Evolutionary conservation across 75 land plant genomes (phyloP), one percentile per base, ranked within the genome.

Genomic region (Pinus taeda): DNA sequence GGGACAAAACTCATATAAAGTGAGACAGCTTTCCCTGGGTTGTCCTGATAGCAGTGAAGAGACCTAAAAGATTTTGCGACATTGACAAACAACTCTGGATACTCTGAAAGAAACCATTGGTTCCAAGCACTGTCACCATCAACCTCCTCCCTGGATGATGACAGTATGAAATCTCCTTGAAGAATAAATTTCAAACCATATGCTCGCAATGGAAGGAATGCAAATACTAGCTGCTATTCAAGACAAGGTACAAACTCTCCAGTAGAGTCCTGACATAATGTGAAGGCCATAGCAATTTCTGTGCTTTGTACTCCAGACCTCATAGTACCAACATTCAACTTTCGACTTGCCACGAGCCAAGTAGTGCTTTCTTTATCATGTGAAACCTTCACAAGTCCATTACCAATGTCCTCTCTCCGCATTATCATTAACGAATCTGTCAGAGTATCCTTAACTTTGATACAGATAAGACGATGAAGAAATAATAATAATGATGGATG

Each of bases 181-280:
- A 96, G 83, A 79, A 96, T 92, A 79, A 93, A 96, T 75, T 90
- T 94, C 74, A 96, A 74, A 20, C 97, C 98, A 85, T 96, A 96
- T 21, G 89, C 83, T 74, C 98, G 80, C 59, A 96, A 73, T 60
- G 98, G 97, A 75, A 96, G 94, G 77, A 93, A 96, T 37, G 98
- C 87, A 90, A 96, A 96, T 45, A 92, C 97, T 80, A 93, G 98
- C 64, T 96, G 94, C 21, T 81, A 91, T 69, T 78, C 80, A 11
- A 89, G 67, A 74, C 65, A 61, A 21, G 97, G 88, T 63, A 56
- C 74, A 57, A 80, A 92, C 3, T 71, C 84, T 60, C 94, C 91
- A 71, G 82, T 70, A 21, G 71, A 61, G 39, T 79, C 78, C 66
- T 93, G 89, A 18, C 72, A 57, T 59, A 96, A 75, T 45, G 93